A percentile compares a stretch with the other conserved stretches of the same genome.
These are phyloP conservation scores for Dipteronia dyeriana DNA, from an alignment of 345 rosid species.

Conservation along the genomic window DNA sequence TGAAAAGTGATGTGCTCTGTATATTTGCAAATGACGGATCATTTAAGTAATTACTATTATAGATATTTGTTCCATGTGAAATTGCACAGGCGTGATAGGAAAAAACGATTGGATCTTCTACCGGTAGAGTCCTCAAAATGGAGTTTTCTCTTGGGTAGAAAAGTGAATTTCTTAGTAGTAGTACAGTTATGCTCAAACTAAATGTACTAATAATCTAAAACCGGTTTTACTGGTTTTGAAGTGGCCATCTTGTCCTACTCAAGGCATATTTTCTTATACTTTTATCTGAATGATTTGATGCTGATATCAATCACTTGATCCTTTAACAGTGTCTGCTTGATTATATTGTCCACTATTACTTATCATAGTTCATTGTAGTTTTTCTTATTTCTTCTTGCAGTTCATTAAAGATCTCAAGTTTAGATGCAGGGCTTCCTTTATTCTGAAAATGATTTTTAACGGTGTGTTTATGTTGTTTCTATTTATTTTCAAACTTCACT, in stretches of 20 bases:
- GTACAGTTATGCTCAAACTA: neutral
- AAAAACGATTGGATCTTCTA: neutral
- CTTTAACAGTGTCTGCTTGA: neutral
- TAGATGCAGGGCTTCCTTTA: neutral
- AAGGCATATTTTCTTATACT: neutral
- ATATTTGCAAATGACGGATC: neutral
- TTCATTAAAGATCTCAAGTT: neutral
- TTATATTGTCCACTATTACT: slow-evolving; percentile 5
- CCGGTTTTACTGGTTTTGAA: neutral
- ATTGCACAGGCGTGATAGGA: neutral
- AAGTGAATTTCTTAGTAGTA: neutral
- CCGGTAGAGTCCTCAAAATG: neutral
- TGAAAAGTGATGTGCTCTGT: neutral
- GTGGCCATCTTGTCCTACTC: neutral
- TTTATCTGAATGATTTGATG: neutral
- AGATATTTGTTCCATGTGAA: neutral
- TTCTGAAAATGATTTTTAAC: neutral
- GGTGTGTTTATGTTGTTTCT: neutral
- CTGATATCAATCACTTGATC: neutral
- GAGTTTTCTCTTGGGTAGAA: neutral
- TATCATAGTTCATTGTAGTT: neutral
- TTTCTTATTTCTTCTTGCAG: neutral
- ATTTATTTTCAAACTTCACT: slow-evolving; percentile 2
- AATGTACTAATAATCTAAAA: neutral
- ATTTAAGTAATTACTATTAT: slow-evolving; percentile 3